These are phyloP conservation scores for Saccharum officinarum DNA, from an alignment of 176 grass and related monocot species.

Conservation along the genomic window DNA sequence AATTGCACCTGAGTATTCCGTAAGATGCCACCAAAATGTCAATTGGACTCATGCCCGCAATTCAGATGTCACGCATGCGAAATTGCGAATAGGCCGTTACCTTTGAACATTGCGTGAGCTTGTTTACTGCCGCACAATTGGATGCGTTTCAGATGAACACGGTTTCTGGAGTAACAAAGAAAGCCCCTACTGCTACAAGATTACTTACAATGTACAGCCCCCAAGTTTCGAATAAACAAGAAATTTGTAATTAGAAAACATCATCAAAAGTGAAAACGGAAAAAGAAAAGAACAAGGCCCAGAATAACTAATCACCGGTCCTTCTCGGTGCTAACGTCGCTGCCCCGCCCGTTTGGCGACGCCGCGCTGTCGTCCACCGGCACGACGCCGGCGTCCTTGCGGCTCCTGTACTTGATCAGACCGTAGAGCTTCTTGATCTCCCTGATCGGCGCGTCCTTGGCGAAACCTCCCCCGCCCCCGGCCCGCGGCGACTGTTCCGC, in stretches of 20 bases:
- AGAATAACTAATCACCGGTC: slow-evolving; percentile 42
- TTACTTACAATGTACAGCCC: slow-evolving; percentile 45
- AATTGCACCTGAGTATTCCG: neutral
- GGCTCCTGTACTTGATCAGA: slow-evolving; percentile 80
- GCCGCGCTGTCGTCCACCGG: slow-evolving; percentile 49
- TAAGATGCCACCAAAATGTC: neutral
- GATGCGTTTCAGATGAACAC: neutral
- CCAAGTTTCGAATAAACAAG: slow-evolving; percentile 25
- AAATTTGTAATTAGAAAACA: neutral
- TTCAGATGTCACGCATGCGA: neutral
- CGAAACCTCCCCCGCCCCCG: slow-evolving; percentile 34
- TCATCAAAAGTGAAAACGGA: neutral
- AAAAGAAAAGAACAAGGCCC: neutral
- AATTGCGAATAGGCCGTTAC: too few relatives aligned
- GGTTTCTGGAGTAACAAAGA: neutral
- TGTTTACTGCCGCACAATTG: neutral
- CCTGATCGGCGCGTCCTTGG: slow-evolving; percentile 60
- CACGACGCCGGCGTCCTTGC: slow-evolving; percentile 60
- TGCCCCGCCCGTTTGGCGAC: slow-evolving; percentile 41
- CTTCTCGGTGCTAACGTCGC: slow-evolving; percentile 43
- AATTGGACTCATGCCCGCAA: neutral
- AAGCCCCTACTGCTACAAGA: neutral
- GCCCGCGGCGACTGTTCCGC: too few relatives aligned
- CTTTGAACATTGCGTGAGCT: neutral
- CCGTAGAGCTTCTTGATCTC: slow-evolving; percentile 95